Percentiles rank a stretch among this genome's conserved stretches.
phyloP scores from a whole-genome alignment of 108 stramenopile species.

The Cylindrotheca closterium region DNA sequence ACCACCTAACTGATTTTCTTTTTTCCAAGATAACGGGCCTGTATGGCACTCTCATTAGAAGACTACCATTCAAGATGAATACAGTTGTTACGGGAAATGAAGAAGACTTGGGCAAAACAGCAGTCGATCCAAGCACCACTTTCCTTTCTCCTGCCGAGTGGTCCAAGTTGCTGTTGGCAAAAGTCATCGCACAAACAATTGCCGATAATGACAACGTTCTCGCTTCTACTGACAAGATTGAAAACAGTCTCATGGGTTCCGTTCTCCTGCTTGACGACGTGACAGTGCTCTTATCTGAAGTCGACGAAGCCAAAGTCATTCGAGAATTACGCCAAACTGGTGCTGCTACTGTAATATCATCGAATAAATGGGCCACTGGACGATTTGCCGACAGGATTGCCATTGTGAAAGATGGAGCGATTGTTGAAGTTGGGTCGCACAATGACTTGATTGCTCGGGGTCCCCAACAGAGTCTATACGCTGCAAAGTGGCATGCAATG shows the following conservation, averaged over 20 bases:
- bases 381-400: conserved; percentile 79
- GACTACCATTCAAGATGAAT: conserved; percentile 70
- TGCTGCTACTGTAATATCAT: conserved; percentile 74
- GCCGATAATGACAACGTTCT: conserved; percentile 70
- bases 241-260: conserved; percentile 76
- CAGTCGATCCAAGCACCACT: conserved; percentile 52
- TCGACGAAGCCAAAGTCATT: conserved; percentile 68
- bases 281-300: conserved; percentile 66
- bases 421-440: conserved; percentile 86
- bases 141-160: conserved; percentile 82
- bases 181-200: conserved; percentile 76
- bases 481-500: conserved; percentile 83
- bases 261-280: conserved; percentile 81
- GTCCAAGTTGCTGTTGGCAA: conserved; percentile 74
- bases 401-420: conserved; percentile 71
- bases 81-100: conserved; percentile 81
- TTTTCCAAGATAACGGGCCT: conserved; percentile 67
- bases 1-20: not conserved
- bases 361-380: conserved; percentile 81
- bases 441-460: conserved; percentile 73
- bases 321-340: conserved; percentile 66
- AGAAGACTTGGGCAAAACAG: conserved; percentile 70
- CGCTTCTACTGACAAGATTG: conserved; percentile 46
- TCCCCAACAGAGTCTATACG: conserved; percentile 80
- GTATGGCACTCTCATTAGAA: conserved; percentile 49